Evolutionary conservation across 2,329 filamentous ascomycete genomes (phyloP).

Genomic region (Thelonectria olida): DNA sequence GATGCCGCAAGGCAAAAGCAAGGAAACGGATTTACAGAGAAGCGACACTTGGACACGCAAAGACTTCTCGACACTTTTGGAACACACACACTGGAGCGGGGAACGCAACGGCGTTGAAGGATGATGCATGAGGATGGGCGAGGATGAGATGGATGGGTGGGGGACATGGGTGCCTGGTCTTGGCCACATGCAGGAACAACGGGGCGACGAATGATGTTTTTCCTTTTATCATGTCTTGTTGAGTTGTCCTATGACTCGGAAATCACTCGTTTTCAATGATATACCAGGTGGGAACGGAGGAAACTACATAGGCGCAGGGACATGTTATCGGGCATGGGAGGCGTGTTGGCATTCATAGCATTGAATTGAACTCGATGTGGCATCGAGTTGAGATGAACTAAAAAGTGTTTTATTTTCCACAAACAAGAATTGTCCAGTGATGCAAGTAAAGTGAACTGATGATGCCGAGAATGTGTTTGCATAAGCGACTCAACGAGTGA

Average conservation of each 20-base stretch:
- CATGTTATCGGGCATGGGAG: conserved; percentile 23
- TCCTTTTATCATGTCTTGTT: conserved; percentile 12
- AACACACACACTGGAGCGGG: conserved; percentile 27
- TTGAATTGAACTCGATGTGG: conserved; percentile 21
- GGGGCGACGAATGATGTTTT: conserved; percentile 28
- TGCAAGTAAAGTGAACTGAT: too few species aligned
- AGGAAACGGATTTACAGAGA: conserved; percentile 35
- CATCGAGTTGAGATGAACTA: conserved; percentile 16
- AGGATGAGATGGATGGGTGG: conserved; percentile 12
- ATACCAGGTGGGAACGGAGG: conserved; percentile 33
- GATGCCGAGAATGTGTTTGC: too few species aligned
- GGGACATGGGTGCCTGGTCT: conserved; percentile 17
- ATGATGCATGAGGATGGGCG: conserved; percentile 30
- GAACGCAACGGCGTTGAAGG: conserved; percentile 29
- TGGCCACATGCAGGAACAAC: conserved; percentile 40
- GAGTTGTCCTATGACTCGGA: conserved; percentile 32
- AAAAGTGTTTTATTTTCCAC: conserved; percentile 18
- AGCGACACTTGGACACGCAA: conserved; percentile 45
- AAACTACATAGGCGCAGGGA: conserved; percentile 29
- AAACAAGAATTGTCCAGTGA: too few species aligned
- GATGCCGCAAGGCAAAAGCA: conserved; percentile 52
- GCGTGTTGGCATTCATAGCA: conserved; percentile 1
- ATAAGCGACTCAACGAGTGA: too few species aligned
- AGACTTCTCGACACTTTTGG: conserved; percentile 38
- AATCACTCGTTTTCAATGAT: conserved; percentile 35